Base-by-base conservation (phyloP, 2,329 filamentous ascomycete species). In the Cercospora sp. region DNA sequence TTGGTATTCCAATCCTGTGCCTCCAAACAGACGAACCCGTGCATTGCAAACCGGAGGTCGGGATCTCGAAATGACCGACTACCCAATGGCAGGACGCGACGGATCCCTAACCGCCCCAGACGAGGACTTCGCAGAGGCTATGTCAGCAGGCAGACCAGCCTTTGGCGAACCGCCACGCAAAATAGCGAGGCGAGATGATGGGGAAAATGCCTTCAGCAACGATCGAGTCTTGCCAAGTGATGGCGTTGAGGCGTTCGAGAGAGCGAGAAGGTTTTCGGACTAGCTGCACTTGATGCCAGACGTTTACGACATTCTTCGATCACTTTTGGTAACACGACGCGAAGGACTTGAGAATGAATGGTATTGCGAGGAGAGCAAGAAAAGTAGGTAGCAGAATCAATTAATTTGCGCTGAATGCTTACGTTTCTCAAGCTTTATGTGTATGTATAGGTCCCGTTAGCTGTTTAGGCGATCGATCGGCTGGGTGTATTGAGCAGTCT, bases 141-240 rank as follows among this genome's bases (percentile, higher is more conserved):
- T 3, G n/a, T 26, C 37, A 61, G 18, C 59, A 26, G n/a, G 40
- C 34, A 40, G 43, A 28, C 37, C 30, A 10, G 45, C 1, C 21
- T 3, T 2, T 51, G 43, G 21, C 21, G 1, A n/a, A 51, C 45
- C 45, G 45, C 45, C 45, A 0, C 26, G 8, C 32, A 55, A 53
- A 57, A 40, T 8, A 43, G 34, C 34, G 34, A 61, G 37, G 34
- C 34, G 7, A 45, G 40, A 26, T n/a, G 45, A 63, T 55, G 61
- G 26, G 7, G 18, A 45, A 26, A 8, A 8, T 32, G 57, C 45
- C 7, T 37, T 57, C 2, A 16, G 49, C 21, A 43, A 58, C 8
- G 13, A 28, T 30, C 30, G 32, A 40, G 32, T 64, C 30, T 51
- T 37, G 51, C 62, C 62, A 28, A 75, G 75, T 21, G 66, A 45